Conservation (phyloP, 495 filamentous ascomycete genomes). For the Penicillium nucicola region DNA sequence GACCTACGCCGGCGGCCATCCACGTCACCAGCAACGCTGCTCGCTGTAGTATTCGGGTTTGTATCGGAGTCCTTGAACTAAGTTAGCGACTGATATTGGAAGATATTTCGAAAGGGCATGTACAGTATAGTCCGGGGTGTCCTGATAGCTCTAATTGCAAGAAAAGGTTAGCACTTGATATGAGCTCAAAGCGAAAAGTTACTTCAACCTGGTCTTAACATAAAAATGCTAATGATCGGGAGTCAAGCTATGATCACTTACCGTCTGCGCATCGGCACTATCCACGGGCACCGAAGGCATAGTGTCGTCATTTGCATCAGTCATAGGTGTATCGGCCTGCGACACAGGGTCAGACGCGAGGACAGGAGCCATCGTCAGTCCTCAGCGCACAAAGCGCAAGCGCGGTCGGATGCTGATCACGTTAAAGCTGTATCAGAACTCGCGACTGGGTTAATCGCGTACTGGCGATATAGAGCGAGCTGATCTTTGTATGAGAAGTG, state of each 20-base stretch:
- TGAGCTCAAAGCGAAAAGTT: background rate
- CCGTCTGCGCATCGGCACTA: slow-evolving; percentile 42
- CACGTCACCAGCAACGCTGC: slow-evolving; percentile 76
- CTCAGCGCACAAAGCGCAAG: slow-evolving; percentile 31
- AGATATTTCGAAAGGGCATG: background rate
- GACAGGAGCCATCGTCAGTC: slow-evolving; percentile 57
- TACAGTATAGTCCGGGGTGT: slow-evolving; percentile 79
- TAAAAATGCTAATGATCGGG: no score
- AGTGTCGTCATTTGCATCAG: slow-evolving; percentile 56
- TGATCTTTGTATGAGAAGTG: background rate
- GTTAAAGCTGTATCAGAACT: slow-evolving; percentile 10
- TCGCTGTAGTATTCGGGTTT: slow-evolving; percentile 86
- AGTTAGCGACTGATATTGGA: background rate
- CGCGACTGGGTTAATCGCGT: slow-evolving; percentile 6
- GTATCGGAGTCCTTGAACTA: slow-evolving; percentile 74
- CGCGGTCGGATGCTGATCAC: slow-evolving; percentile 8
- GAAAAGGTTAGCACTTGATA: slow-evolving; percentile 2
- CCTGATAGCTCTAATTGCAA: slow-evolving; percentile 62
- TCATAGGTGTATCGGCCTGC: slow-evolving; percentile 53
- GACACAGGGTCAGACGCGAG: slow-evolving; percentile 47
- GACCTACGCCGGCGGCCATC: slow-evolving; percentile 81
- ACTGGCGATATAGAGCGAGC: background rate
- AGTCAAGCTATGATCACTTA: slow-evolving; percentile 23
- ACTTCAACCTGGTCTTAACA: background rate
- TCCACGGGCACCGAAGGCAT: slow-evolving; percentile 42